Percentiles rank a stretch among this genome's conserved stretches.
Conservation (phyloP, 768 basidiomycete species). For the Austroboletus festivus region DNA sequence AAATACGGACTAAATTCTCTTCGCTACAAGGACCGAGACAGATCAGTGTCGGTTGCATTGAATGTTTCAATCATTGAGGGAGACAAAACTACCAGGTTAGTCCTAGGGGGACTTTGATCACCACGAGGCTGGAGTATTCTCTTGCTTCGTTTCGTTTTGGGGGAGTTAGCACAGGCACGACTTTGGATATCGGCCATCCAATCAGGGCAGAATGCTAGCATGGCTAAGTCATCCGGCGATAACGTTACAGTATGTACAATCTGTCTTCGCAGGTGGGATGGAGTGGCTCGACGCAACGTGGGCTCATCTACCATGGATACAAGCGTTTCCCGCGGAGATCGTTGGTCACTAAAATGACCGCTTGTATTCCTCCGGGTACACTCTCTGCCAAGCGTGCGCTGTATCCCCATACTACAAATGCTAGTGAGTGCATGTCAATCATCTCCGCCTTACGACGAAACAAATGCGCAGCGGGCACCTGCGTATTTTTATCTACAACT, state of each 20-base stretch:
- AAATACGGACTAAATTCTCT: neutral
- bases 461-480: constrained; percentile 2
- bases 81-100: too few species aligned
- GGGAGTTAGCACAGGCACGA: neutral
- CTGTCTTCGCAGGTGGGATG: constrained; percentile 16
- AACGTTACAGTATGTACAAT: constrained; percentile 23
- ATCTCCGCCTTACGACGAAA: constrained; percentile 20
- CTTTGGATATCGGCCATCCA: constrained; percentile 3
- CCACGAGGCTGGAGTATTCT: constrained; percentile 1
- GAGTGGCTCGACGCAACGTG: constrained; percentile 24
- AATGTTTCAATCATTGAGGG: constrained; percentile 9
- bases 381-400: constrained; percentile 13
- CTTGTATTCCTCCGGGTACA: constrained; percentile 8
- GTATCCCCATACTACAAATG: constrained; percentile 20
- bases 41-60: neutral
- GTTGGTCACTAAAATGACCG: constrained; percentile 9
- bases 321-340: constrained; percentile 30
- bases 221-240: constrained; percentile 16
- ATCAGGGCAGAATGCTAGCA: constrained; percentile 7
- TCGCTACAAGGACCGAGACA: constrained; percentile 1
- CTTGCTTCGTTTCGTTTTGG: neutral
- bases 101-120: constrained; percentile 3
- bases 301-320: constrained; percentile 28
- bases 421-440: constrained; percentile 12
- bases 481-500: too few species aligned